Evolutionary conservation across 2,329 filamentous ascomycete species (phyloP).

Genomic region (Escovopsis sp.): DNA sequence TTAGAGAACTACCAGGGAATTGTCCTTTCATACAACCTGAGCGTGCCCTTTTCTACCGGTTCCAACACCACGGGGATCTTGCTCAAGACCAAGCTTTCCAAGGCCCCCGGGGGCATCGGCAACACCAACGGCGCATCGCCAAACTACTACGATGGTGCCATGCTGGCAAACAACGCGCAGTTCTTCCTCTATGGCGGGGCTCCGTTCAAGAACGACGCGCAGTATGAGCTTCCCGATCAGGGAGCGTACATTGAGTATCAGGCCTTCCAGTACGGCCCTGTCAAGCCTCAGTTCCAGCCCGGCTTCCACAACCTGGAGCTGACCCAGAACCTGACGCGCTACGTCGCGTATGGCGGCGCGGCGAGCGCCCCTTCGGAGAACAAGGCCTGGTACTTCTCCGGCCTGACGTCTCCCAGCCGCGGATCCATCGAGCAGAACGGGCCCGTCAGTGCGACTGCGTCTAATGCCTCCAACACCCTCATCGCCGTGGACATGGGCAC

Average conservation of each 20-base stretch:
- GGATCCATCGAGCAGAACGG: conserved; percentile 32
- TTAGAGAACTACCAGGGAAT: conserved; percentile 37
- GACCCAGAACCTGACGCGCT: conserved; percentile 36
- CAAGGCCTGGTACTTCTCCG: conserved; percentile 57
- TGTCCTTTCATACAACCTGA: conserved; percentile 45
- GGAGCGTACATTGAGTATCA: conserved; percentile 37
- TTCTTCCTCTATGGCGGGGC: conserved; percentile 50
- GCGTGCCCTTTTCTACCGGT: conserved; percentile 34
- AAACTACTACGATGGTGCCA: conserved; percentile 45
- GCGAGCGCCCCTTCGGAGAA: conserved; percentile 56
- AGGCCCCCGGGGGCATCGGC: conserved; percentile 29
- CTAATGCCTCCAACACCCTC: conserved; percentile 38
- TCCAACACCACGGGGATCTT: conserved; percentile 41
- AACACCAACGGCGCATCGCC: conserved; percentile 39
- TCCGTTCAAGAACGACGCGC: conserved; percentile 21
- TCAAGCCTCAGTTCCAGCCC: conserved; percentile 25
- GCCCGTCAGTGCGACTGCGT: conserved; percentile 23
- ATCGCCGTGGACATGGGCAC: conserved; percentile 45
- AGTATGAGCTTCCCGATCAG: conserved; percentile 22
- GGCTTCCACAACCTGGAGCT: conserved; percentile 30
- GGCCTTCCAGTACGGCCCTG: conserved; percentile 34
- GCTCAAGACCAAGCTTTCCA: conserved; percentile 26
- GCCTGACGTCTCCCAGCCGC: conserved; percentile 35
- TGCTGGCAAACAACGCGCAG: conserved; percentile 50
- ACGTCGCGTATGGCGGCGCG: conserved; percentile 48